Base-by-base conservation (phyloP, 2,329 filamentous ascomycete species). In the Chaetomiaceae sp. region DNA sequence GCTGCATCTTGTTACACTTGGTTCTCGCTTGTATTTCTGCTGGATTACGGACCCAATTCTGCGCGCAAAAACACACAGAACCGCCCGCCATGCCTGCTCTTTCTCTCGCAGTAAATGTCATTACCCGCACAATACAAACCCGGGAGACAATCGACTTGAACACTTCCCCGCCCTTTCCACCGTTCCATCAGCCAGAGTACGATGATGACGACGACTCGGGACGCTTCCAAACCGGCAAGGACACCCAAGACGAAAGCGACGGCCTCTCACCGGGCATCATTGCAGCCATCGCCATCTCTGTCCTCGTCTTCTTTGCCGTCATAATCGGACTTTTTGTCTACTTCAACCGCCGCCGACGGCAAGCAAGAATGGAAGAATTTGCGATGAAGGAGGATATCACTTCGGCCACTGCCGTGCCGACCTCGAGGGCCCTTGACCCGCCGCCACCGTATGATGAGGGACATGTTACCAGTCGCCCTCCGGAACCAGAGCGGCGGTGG, bases 391-490 rank as follows among this genome's bases (percentile, higher is more conserved):
- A 43, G 47, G 51, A 20, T 18, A 45, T 5, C 8, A 10, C 34
- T 2, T 42, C 18, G 5, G 37, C 13, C n/a, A 23, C 10, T 8
- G 32, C 27, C 2, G 38, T 9, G 4, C 25, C 42, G 10, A 18
- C 29, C 20, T 40, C 51, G 21, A 38, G 43, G 3, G 47, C 48
- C 4, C 38, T 45, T 14, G 43, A 50, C 13, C 56, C 53, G 20
- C 56, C 55, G 14, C 55, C 56, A 38, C 56, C 56, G 43, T 58
- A 58, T 20, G 48, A 53, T 5, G 40, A 32, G 9, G 45, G 20
- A 2, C 45, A 57, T 20, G 3, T n/a, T 8, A 27, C n/a, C 10
- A 32, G 8, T 11, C 43, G 23, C 4, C 18, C 27, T 23, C 21
- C n/a, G 4, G 33, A 1, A 7, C 16, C 2, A 27, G 47, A 32